Base-by-base conservation (phyloP, 345 rosid species). In the Euclidium syriacum region DNA sequence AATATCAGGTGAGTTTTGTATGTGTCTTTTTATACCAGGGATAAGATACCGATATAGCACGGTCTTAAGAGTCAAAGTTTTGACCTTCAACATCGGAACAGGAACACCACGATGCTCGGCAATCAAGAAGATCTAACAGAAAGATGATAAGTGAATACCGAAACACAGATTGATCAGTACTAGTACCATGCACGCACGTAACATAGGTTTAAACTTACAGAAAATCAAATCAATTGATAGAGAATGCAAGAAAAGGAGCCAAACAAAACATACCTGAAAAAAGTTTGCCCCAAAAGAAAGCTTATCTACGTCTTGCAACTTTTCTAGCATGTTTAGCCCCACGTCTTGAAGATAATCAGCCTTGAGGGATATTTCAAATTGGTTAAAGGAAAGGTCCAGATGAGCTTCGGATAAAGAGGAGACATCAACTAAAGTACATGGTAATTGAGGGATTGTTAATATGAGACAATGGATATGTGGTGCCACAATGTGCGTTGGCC, bases 1-100 rank as follows among this genome's bases (percentile, higher is more conserved):
- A 11, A 71, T 55, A 44, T 36, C 9, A 35, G 67, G 58, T 25
- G 70, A 67, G 39, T 62, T 66, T 15, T 35, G 67, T 27, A 75
- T 56, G 7, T 51, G 17, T 5, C 22, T 60, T 20, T 35, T 62
- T 1, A 60, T 61, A 39, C 70, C 73, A 20, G 44, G 65, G 33
- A 57, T 35, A 20, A 36, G 52, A 57, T 59, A 32, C 5, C 52
- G 44, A 11, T 2, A 19, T n/a, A 71, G n/a, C 18, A 3, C 1
- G 1, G 63, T 57, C 8, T 46, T 3, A 2, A 76, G 35, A 0
- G 22, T 52, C 49, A 67, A 57, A 17, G 35, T 30, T 33, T 33
- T 29, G n/a, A 56, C 38, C 4, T 48, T 48, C 4, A 49, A 22
- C 46, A 51, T 54, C 32, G 54, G 61, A 1, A 67, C 39, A n/a